These are phyloP conservation scores for Volvariella volvacea DNA, from an alignment of 1,284 basidiomycete genomes.

Conservation along the genomic window DNA sequence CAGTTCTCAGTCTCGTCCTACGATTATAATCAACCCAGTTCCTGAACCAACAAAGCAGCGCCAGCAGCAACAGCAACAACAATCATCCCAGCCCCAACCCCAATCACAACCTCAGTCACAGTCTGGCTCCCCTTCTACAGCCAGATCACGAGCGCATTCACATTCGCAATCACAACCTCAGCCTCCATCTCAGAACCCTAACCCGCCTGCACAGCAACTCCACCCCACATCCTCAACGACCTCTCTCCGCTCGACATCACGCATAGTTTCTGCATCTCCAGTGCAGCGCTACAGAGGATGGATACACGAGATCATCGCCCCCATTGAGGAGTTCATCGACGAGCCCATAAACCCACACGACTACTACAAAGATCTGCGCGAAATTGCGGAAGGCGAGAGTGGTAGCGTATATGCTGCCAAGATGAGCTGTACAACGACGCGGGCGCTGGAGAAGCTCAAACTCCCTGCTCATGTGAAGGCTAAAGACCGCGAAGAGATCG, in stretches of 20 bases:
- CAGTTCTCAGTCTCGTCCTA: slow-evolving; percentile 17
- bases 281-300: slow-evolving; percentile 42
- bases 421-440: slow-evolving; percentile 24
- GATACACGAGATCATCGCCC: slow-evolving; percentile 53
- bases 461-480: slow-evolving; percentile 29
- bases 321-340: slow-evolving; percentile 59
- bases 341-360: slow-evolving; percentile 51
- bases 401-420: slow-evolving; percentile 66
- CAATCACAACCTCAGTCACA: no score
- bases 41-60: slow-evolving; percentile 9
- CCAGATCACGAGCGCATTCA: no score
- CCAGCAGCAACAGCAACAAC: slow-evolving; percentile 10
- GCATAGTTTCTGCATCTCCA: slow-evolving; percentile 21
- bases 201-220: no score
- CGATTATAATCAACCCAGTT: slow-evolving; percentile 25
- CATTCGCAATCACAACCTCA: no score
- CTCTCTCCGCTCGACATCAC: no score
- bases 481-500: slow-evolving; percentile 26
- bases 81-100: slow-evolving; percentile 4
- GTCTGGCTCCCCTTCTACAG: no score
- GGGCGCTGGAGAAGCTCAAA: slow-evolving; percentile 25
- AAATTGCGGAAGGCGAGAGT: slow-evolving; percentile 75
- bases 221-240: slow-evolving; percentile 20
- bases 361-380: slow-evolving; percentile 56
- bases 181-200: no score